phyloP scores from a whole-genome alignment of 1,284 basidiomycete species.

The Austroboletus olivaceoglutinosus region DNA sequence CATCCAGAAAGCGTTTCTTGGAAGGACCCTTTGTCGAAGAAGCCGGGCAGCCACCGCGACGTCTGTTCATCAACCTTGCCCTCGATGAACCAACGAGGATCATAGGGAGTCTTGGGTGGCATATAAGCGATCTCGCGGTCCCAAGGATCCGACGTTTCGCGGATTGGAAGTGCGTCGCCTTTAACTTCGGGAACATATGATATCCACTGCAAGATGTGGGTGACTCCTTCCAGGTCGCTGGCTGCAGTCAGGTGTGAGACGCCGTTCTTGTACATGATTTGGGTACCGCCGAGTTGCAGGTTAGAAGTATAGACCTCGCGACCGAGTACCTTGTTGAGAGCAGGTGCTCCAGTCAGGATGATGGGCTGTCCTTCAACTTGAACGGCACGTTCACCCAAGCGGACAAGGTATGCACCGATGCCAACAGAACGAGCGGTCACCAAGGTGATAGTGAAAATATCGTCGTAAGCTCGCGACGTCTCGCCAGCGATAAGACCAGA shows the following conservation, averaged over 20 bases:
- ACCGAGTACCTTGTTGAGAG: slow-evolving; percentile 98
- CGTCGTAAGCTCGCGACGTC: slow-evolving; percentile 96
- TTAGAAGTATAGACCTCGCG: slow-evolving; percentile 99
- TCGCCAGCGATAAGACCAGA: slow-evolving; percentile 99
- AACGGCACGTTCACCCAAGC: slow-evolving; percentile 95
- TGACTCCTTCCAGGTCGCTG: slow-evolving; percentile 93
- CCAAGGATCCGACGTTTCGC: slow-evolving; percentile 75
- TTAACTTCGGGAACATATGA: slow-evolving; percentile 88
- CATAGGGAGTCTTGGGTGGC: slow-evolving; percentile 94
- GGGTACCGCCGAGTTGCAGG: slow-evolving; percentile 96
- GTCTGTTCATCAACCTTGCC: slow-evolving; percentile 87
- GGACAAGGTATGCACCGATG: slow-evolving; percentile 98
- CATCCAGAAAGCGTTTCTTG: slow-evolving; percentile 94
- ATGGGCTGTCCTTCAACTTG: slow-evolving; percentile 99
- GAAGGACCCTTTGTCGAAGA: slow-evolving; percentile 97
- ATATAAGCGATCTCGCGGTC: slow-evolving; percentile 90
- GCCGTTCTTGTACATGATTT: slow-evolving; percentile 99
- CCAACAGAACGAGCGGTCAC: slow-evolving; percentile 98
- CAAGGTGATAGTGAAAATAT: slow-evolving; percentile 99
- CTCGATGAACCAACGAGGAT: slow-evolving; percentile 97
- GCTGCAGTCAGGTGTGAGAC: slow-evolving; percentile 94
- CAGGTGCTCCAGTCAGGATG: slow-evolving; percentile 96
- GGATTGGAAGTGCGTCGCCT: slow-evolving; percentile 75
- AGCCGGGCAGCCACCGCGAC: slow-evolving; percentile 78
- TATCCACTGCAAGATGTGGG: slow-evolving; percentile 92